Base-by-base conservation (phyloP, 2,329 filamentous ascomycete species). In the Aspergillus sp. region DNA sequence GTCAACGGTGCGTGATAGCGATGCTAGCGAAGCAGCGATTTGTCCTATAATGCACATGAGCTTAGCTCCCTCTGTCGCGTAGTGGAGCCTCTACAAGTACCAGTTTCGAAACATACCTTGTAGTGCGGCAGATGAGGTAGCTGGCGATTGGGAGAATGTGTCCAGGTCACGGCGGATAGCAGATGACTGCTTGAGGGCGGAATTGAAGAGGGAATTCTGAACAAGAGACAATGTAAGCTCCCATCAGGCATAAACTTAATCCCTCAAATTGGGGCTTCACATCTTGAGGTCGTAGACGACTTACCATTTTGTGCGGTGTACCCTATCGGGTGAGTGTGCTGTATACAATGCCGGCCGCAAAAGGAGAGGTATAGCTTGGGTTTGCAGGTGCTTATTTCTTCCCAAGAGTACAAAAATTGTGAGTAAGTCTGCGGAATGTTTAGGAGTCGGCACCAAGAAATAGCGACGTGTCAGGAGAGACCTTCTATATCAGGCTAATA, bases 1-100 rank as follows among this genome's bases (percentile, higher is more conserved):
- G 79, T 97, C 93, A 65, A 99, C 84, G 0, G 92, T 96, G 63
- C 95, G 91, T 50, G 90, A 87, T 76, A 99, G 92, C 61, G 92
- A 87, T 47, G 90, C 88, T 30, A 96, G 80, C 13, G 91, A 91
- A 19, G 88, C 89, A n/a, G 89, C 89, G 65, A 92, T 86, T 76
- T 92, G 90, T 72, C 89, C 89, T 76, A 23, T 13, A 39, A 17
- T 4, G 2, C 17, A 30, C 10, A 51, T 41, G 8, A 57, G 5
- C 36, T 13, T 32, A 32, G 30, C 30, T 23, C 19, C 19, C 2
- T 17, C 23, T 50, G n/a, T 50, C 5, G 23, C 7, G 28, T 12
- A 30, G 25, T 50, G 15, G 23, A 28, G 23, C 25, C 47, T 6
- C 25, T 32, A 17, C 2, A 17, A 28, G 47, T n/a, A 30, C 36